Evolutionary conservation across 1,284 basidiomycete genomes (phyloP).

Genomic region (Microbotryum violaceum): DNA sequence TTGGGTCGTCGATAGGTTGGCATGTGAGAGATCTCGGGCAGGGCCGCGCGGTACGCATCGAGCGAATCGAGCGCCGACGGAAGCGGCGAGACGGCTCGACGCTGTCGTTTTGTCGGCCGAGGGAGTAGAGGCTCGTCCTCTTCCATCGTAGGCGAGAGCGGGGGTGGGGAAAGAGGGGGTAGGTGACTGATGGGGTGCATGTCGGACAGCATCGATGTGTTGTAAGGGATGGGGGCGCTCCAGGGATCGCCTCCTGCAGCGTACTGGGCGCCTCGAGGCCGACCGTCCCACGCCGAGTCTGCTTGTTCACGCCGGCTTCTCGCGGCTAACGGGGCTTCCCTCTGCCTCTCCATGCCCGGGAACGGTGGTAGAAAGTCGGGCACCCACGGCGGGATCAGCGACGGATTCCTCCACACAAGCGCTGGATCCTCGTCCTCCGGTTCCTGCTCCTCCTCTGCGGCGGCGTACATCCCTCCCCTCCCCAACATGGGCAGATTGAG

Average conservation of each 20-base stretch:
- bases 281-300: slow-evolving; percentile 14
- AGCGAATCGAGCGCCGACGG: slow-evolving; percentile 13
- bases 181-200: slow-evolving; percentile 3
- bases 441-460: slow-evolving; percentile 1
- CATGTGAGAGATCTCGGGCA: slow-evolving; percentile 7
- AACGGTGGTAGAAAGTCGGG: slow-evolving; percentile 32
- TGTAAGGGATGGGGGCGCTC: slow-evolving; percentile 25
- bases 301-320: slow-evolving; percentile 19
- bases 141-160: neutral
- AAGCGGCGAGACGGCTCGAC: slow-evolving; percentile 20
- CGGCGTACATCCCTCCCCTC: neutral
- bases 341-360: slow-evolving; percentile 27
- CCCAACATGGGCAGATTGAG: neutral
- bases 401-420: slow-evolving; percentile 16
- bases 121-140: neutral
- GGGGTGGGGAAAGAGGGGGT: slow-evolving; percentile 19
- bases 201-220: slow-evolving; percentile 16
- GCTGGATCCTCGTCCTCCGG: slow-evolving; percentile 7
- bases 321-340: slow-evolving; percentile 14
- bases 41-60: neutral
- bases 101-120: neutral
- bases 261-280: neutral
- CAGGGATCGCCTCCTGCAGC: slow-evolving; percentile 18
- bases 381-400: slow-evolving; percentile 18
- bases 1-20: slow-evolving; percentile 13